These are phyloP conservation scores for Aspergillus neoniger DNA, from an alignment of 2,329 filamentous ascomycete species.

Conservation along the genomic window DNA sequence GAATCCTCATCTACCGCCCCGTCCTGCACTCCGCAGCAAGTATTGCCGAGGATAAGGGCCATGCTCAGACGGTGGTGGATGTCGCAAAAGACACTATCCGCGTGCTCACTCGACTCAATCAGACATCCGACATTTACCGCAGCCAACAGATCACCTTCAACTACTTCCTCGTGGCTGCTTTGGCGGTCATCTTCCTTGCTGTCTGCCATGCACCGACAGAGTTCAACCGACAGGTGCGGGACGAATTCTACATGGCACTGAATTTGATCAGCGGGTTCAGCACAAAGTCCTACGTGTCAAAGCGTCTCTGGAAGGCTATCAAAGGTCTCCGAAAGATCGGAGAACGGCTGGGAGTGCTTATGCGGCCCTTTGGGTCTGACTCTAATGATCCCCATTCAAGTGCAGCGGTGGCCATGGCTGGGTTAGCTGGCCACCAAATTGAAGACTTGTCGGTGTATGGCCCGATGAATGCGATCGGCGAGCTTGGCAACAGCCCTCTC, in stretches of 20 bases:
- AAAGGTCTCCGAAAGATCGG: slow-evolving; percentile 64
- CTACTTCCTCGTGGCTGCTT: slow-evolving; percentile 65
- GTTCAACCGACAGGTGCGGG: slow-evolving; percentile 61
- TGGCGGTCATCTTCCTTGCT: slow-evolving; percentile 65
- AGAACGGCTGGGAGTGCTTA: slow-evolving; percentile 59
- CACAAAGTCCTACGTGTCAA: slow-evolving; percentile 62
- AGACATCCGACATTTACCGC: slow-evolving; percentile 64
- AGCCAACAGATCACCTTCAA: slow-evolving; percentile 67
- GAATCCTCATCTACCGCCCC: slow-evolving; percentile 84
- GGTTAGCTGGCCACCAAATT: slow-evolving; percentile 63
- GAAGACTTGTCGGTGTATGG: slow-evolving; percentile 57
- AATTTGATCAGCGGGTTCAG: slow-evolving; percentile 65
- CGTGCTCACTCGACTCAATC: slow-evolving; percentile 62
- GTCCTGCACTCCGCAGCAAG: slow-evolving; percentile 81
- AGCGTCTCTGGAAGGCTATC: slow-evolving; percentile 65
- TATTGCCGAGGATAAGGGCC: slow-evolving; percentile 73
- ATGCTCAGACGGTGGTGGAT: slow-evolving; percentile 70
- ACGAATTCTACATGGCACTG: slow-evolving; percentile 68
- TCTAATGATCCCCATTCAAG: slow-evolving; percentile 60
- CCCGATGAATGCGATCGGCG: slow-evolving; percentile 37
- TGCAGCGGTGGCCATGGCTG: slow-evolving; percentile 67
- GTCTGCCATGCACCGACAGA: slow-evolving; percentile 64
- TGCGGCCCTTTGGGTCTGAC: slow-evolving; percentile 40
- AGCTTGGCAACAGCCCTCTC: slow-evolving; percentile 55
- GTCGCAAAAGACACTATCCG: slow-evolving; percentile 67